These are phyloP conservation scores for Mortierella sp. DNA, from an alignment of 371 early-diverging fungal genomes.

Conservation along the genomic window DNA sequence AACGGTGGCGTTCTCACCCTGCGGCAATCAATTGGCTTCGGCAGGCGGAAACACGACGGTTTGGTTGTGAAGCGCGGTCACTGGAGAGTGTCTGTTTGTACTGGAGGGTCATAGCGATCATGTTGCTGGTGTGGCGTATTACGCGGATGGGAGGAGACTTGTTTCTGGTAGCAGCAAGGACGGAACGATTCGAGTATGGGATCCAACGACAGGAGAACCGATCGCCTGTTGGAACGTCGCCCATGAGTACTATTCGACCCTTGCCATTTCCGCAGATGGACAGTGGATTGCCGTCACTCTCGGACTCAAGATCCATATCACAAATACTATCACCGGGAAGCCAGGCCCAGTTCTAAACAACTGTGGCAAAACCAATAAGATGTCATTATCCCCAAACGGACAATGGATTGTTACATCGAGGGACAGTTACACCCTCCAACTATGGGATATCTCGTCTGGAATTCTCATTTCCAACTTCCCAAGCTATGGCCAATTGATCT, in stretches of 20 bases:
- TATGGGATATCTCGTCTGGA: not conserved
- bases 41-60: not conserved
- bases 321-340: not conserved
- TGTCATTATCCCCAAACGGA: not conserved
- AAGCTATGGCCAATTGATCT: not conserved
- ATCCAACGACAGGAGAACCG: not conserved
- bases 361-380: not conserved
- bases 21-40: slow-evolving; percentile 1
- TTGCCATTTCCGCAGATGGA: not conserved
- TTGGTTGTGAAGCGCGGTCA: not conserved
- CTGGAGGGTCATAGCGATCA: not conserved
- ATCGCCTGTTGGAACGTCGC: not conserved
- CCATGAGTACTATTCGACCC: too few relatives aligned
- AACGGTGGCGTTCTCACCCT: not conserved
- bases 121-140: not conserved
- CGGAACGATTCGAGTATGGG: slow-evolving; percentile 2
- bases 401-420: not conserved
- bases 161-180: not conserved
- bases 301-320: not conserved
- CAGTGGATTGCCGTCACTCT: not conserved
- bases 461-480: too few relatives aligned
- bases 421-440: not conserved
- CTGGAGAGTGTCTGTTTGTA: not conserved
- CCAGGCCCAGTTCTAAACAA: not conserved
- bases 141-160: not conserved